Evolutionary conservation across 352 stramenopile species (phyloP).

Genomic region (Globisporangium solare): DNA sequence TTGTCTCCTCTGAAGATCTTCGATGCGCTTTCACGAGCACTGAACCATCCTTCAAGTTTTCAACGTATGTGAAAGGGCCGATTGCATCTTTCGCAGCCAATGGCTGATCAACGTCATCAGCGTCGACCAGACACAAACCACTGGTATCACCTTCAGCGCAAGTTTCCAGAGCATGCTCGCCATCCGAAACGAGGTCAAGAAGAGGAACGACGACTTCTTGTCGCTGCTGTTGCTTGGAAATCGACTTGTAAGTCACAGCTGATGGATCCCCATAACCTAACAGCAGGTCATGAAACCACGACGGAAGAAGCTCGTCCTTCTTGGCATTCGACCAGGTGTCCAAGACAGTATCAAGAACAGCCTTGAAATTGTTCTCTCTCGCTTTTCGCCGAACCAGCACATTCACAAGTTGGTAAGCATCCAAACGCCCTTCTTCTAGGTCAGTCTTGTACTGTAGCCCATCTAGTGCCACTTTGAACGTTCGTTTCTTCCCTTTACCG

Average conservation of each 20-base stretch:
- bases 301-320: conserved; percentile 65
- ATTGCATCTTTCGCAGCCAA: conserved; percentile 28
- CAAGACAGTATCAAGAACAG: conserved; percentile 89
- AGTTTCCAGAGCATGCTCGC: conserved; percentile 39
- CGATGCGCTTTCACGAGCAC: conserved; percentile 33
- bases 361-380: conserved; percentile 94
- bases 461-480: conserved; percentile 89
- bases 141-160: conserved; percentile 9
- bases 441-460: conserved; percentile 93
- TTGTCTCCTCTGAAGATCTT: conserved; percentile 4
- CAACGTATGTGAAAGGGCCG: conserved; percentile 50
- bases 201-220: conserved; percentile 33
- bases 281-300: conserved; percentile 93
- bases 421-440: conserved; percentile 42
- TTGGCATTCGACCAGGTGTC: conserved; percentile 19
- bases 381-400: conserved; percentile 88
- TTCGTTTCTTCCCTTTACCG: conserved; percentile 69
- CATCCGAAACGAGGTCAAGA: conserved; percentile 39
- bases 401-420: conserved; percentile 91
- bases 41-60: conserved; percentile 25
- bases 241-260: conserved; percentile 69
- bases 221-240: conserved; percentile 39
- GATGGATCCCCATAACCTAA: conserved; percentile 91
- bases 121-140: conserved; percentile 31
- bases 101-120: conserved; percentile 21